These are phyloP conservation scores for Pinus taeda DNA, from an alignment of 75 land plant genomes.

Conservation along the genomic window DNA sequence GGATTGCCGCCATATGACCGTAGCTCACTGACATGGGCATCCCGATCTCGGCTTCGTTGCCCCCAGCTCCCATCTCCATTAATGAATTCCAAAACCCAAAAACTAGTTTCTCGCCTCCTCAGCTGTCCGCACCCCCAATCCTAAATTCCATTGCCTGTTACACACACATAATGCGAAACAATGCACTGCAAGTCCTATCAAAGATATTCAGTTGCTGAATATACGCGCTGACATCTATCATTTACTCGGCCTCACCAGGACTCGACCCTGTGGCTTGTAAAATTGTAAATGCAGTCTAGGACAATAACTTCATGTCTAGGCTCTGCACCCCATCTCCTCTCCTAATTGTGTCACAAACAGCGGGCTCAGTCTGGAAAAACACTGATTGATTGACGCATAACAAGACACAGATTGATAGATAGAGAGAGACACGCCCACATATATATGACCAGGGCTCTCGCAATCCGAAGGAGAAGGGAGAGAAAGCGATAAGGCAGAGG, in stretches of 20 bases:
- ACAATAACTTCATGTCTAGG: too few species aligned
- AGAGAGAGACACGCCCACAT: neutral
- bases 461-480: neutral
- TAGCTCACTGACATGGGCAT: slow-evolving; percentile 5
- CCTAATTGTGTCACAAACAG: too few species aligned
- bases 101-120: too few species aligned
- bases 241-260: neutral
- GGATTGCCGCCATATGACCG: slow-evolving; percentile 5
- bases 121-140: neutral
- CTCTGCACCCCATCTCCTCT: too few species aligned
- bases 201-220: neutral
- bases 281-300: too few species aligned
- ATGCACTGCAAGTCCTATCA: neutral
- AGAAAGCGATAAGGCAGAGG: neutral
- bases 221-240: neutral
- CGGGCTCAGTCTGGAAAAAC: neutral
- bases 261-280: too few species aligned
- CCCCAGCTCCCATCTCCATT: neutral
- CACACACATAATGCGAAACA: neutral
- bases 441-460: too few species aligned
- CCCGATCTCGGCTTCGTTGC: slow-evolving; percentile 4
- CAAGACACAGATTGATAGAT: neutral
- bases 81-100: neutral
- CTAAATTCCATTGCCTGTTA: neutral
- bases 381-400: neutral